Base-by-base conservation (phyloP, 1,139 yeast species). In the Candida tropicalis region DNA sequence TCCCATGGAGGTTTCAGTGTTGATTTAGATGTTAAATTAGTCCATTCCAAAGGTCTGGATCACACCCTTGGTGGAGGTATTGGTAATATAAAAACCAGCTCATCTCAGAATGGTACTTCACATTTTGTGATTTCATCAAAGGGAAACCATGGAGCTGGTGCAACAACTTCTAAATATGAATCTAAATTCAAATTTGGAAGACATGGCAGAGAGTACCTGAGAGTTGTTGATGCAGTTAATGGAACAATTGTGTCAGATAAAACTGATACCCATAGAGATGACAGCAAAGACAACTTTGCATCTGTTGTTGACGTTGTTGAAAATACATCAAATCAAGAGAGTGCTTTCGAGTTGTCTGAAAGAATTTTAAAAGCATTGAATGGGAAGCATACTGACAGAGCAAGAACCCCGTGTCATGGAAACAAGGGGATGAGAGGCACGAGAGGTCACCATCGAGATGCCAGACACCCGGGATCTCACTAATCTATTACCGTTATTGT, bases 121-220 rank as follows among this genome's bases (percentile, higher is more conserved):
- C 49, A 50, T 4, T 81, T 65, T 51, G 62, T 69, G 1, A 43
- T 79, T 3, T 58, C 79, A 3, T 72, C 78, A 11, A 46, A 53
- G 7, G 84, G 84, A 1, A 81, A 81, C 52, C 66, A 70, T 53
- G 87, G 86, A 0, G 50, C 54, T 35, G 86, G 83, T 2, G 50
- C 62, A 2, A 56, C 65, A 34, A 53, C 51, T 3, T 67, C 81
- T 15, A 68, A 68, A 46, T 77, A 67, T 59, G 65, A 59, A 42
- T 59, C 61, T 2, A 60, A 60, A 3, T 58, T 68, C 13, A 52
- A 51, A 10, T 46, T 47, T 46, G 45, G 47, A 28, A 35, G 38
- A 33, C 63, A 64, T 8, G 46, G 54, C 2, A 54, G 60, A 20
- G 46, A 50, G 7, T 74, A 73, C 49, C 57, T 60, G 34, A 66